Evolutionary conservation across 1,139 yeast genomes (phyloP).

Genomic region (Scheffersomyces stambukii): DNA sequence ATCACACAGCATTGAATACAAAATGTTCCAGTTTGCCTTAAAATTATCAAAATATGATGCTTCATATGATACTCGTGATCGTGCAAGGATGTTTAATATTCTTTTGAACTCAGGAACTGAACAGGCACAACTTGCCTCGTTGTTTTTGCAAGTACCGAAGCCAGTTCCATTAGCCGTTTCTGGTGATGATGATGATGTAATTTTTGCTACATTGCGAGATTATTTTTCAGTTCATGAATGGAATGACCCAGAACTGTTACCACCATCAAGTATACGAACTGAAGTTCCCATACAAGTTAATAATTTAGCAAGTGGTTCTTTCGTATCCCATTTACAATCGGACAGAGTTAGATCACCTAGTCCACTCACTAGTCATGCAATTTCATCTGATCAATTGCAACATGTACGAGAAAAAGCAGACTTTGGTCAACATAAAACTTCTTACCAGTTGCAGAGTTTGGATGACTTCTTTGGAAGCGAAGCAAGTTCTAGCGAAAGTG

Average conservation of each 20-base stretch:
- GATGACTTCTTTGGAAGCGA: constrained; percentile 78
- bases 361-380: constrained; percentile 18
- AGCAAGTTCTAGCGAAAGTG: constrained; percentile 17
- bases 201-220: constrained; percentile 15
- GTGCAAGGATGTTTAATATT: constrained; percentile 69
- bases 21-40: constrained; percentile 59
- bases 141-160: constrained; percentile 81
- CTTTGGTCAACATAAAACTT: constrained; percentile 19
- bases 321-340: too few species aligned
- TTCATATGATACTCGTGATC: constrained; percentile 76
- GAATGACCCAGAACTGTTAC: constrained; percentile 30
- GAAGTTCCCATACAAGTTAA: constrained; percentile 23
- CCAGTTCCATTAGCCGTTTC: constrained; percentile 44
- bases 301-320: constrained; percentile 15
- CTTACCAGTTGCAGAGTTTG: constrained; percentile 64
- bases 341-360: constrained; percentile 20
- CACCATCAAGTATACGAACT: constrained; percentile 36
- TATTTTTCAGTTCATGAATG: constrained; percentile 30
- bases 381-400: constrained; percentile 21
- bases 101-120: constrained; percentile 35
- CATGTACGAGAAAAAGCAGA: constrained; percentile 3
- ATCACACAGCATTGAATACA: constrained; percentile 33
- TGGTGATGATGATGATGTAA: constrained; percentile 7
- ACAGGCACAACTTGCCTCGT: constrained; percentile 57
- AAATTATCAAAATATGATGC: constrained; percentile 71